phyloP scores from a whole-genome alignment of 345 rosid genomes.

The Euphorbia tirucalli region DNA sequence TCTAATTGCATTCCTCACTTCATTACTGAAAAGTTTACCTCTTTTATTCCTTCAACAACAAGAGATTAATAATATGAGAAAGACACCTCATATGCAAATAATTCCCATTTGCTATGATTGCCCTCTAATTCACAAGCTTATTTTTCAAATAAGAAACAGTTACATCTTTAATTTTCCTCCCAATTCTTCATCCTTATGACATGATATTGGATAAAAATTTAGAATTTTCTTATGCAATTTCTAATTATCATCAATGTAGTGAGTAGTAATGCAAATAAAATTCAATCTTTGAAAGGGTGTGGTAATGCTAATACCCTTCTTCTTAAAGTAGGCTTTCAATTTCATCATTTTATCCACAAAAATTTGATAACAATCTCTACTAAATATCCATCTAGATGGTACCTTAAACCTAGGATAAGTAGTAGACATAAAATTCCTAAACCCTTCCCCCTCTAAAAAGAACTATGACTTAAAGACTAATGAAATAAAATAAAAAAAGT shows the following conservation, averaged over 20 bases:
- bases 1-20: background rate
- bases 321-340: background rate
- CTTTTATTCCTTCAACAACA: background rate
- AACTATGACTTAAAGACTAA: too few species aligned
- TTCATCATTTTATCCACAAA: background rate
- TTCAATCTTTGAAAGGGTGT: background rate
- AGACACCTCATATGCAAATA: slow-evolving; percentile 3
- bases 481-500: too few species aligned
- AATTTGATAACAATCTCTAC: background rate
- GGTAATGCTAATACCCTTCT: background rate
- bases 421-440: background rate
- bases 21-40: background rate
- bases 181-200: background rate
- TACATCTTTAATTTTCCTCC: background rate
- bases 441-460: too few species aligned
- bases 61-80: slow-evolving; percentile 6
- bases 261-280: background rate
- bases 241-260: too few species aligned
- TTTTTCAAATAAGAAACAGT: too few species aligned
- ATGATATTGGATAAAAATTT: background rate
- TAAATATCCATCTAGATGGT: background rate
- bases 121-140: background rate
- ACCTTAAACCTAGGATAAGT: background rate
- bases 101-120: background rate
- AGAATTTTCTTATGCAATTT: background rate